Evolutionary conservation across 352 stramenopile genomes (phyloP), one percentile per base, ranked within the genome.

Genomic region (Pythium biforme): DNA sequence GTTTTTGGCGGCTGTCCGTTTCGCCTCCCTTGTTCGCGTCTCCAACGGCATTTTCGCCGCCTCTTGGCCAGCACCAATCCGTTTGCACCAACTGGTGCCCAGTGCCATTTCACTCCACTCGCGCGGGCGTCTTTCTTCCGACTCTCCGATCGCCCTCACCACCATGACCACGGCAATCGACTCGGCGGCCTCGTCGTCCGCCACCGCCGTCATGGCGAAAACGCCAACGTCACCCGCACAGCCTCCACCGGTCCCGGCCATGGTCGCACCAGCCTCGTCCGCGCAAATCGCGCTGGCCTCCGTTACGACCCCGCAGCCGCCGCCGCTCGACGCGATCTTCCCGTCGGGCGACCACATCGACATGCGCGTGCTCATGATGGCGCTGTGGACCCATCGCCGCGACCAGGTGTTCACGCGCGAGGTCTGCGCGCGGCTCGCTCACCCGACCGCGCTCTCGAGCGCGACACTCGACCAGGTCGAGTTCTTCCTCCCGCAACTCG

Each of bases 401-500:
- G 76, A 94, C 59, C 65, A 62, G 8, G 29, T 50, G n/a, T 91
- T 90, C 70, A 88, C 77, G 22, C 58, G 57, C 22, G 76, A 86
- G 50, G 62, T 94, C 26, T 92, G 85, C 45, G 62, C 79, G 9
- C 79, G 82, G 10, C 72, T 94, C 29, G 70, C 73, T 27, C 73
- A 73, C 9, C 67, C 90, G 55, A 70, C 61, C 19, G 47, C 29
- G 20, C 72, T 89, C 46, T 81, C 64, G 14, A 73, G 72, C 26
- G 49, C 74, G 25, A 85, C 77, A 51, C 61, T 94, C 52, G 82
- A 94, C 46, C 77, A 94, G 53, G 81, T 86, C 20, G 85, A 94
- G 53, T 90, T 94, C 63, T 92, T 86, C 52, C 62, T 94, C 12
- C 85, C 85, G 4, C 85, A 94, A 66, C 74, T 94, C 27, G 79